These are phyloP conservation scores for Blastocystis sp. DNA, from an alignment of 352 stramenopile genomes.

Conservation along the genomic window DNA sequence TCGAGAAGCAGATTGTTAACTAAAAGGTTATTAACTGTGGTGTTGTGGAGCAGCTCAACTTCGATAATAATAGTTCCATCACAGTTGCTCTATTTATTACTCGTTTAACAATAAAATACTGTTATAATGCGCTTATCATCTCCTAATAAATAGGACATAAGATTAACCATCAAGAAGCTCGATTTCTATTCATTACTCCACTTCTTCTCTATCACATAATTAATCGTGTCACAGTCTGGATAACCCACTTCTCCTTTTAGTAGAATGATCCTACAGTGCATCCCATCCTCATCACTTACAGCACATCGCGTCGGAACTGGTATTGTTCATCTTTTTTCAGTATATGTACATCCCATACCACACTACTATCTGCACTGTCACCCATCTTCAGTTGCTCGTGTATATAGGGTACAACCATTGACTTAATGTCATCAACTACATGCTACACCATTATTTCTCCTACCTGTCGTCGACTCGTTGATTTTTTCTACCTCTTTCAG, in stretches of 20 bases:
- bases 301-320: constrained; percentile 13
- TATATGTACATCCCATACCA: background rate
- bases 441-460: background rate
- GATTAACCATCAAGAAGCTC: background rate
- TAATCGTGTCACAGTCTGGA: background rate
- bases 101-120: background rate
- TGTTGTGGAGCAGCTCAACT: constrained; percentile 18
- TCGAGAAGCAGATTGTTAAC: constrained; percentile 8
- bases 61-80: constrained; percentile 21
- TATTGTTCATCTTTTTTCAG: constrained; percentile 34
- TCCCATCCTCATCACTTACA: background rate
- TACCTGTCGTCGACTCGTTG: background rate
- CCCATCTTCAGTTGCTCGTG: constrained; percentile 5
- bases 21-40: constrained; percentile 10
- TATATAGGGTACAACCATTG: background rate
- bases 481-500: background rate
- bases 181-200: background rate
- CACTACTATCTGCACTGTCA: background rate
- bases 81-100: background rate
- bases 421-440: background rate
- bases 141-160: constrained; percentile 22
- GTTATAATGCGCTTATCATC: background rate
- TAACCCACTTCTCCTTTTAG: background rate
- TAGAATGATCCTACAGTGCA: background rate
- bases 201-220: background rate